Evolutionary conservation across 805 yeast species (phyloP).

Genomic region (Candida pseudofarinosa): DNA sequence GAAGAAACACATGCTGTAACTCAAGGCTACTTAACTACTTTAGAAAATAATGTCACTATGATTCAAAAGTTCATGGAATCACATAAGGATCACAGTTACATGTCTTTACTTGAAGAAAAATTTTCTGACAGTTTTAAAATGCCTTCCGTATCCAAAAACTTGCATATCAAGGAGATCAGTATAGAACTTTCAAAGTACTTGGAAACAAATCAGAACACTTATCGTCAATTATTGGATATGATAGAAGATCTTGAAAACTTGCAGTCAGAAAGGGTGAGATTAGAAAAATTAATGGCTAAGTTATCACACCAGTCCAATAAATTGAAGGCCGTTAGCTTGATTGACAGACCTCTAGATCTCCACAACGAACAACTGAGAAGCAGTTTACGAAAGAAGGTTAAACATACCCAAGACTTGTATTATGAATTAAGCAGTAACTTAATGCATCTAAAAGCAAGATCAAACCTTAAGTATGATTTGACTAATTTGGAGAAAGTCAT

Average conservation of each 20-base stretch:
- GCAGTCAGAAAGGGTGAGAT: slow-evolving; percentile 13
- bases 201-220: slow-evolving; percentile 3
- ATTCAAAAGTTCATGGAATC: slow-evolving; percentile 11
- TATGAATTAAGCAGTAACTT: slow-evolving; percentile 20
- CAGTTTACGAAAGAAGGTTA: slow-evolving; percentile 23
- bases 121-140: background rate
- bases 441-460: slow-evolving; percentile 31
- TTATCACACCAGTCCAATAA: slow-evolving; percentile 15
- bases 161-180: background rate
- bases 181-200: background rate
- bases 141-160: background rate
- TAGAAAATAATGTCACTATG: slow-evolving; percentile 16
- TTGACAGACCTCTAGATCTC: slow-evolving; percentile 28
- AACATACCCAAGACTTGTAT: slow-evolving; percentile 17
- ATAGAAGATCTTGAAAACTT: slow-evolving; percentile 9
- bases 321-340: slow-evolving; percentile 5
- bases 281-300: slow-evolving; percentile 26
- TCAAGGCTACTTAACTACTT: slow-evolving; percentile 20
- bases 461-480: slow-evolving; percentile 12
- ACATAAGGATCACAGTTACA: background rate
- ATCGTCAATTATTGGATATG: slow-evolving; percentile 2
- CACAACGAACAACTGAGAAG: slow-evolving; percentile 22
- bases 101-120: background rate
- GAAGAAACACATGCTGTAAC: slow-evolving; percentile 21
- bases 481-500: slow-evolving; percentile 25